Percentiles rank a stretch among this genome's conserved stretches.
phyloP scores from a whole-genome alignment of 1,284 basidiomycete species.

The Polyporus tsugae region DNA sequence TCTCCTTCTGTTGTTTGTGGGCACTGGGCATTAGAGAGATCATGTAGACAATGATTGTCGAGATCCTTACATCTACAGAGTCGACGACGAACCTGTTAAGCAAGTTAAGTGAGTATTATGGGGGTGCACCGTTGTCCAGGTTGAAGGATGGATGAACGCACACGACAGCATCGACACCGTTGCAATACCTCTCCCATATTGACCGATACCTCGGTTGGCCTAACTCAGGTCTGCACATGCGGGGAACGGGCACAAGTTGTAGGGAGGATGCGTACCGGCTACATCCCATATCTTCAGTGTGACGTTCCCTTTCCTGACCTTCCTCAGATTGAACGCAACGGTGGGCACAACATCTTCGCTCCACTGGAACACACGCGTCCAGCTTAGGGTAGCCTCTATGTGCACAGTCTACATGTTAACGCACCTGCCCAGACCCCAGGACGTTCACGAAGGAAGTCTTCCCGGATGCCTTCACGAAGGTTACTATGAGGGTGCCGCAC shows the following conservation, averaged over 20 bases:
- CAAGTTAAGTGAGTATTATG: too few relatives aligned
- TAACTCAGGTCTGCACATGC: slow-evolving; percentile 33
- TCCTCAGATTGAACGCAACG: slow-evolving; percentile 89
- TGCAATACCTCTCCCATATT: slow-evolving; percentile 96
- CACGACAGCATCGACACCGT: slow-evolving; percentile 94
- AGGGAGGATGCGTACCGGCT: slow-evolving; percentile 59
- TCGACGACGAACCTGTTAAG: slow-evolving; percentile 87
- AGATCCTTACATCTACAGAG: slow-evolving; percentile 76
- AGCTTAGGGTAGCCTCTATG: neutral
- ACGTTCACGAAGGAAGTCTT: slow-evolving; percentile 96
- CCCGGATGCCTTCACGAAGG: slow-evolving; percentile 79
- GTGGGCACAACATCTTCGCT: slow-evolving; percentile 95
- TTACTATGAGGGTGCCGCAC: neutral
- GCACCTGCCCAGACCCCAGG: slow-evolving; percentile 84
- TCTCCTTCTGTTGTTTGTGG: slow-evolving; percentile 62
- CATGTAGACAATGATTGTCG: neutral
- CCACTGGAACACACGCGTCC: slow-evolving; percentile 58
- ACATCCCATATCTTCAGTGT: slow-evolving; percentile 97
- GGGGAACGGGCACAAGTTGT: neutral
- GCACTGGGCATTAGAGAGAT: slow-evolving; percentile 3
- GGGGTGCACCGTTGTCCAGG: neutral
- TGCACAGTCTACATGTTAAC: slow-evolving; percentile 21
- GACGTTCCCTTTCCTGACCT: slow-evolving; percentile 88
- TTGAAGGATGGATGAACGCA: slow-evolving; percentile 53
- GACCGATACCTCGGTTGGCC: slow-evolving; percentile 95